Evolutionary conservation across 768 basidiomycete species (phyloP), one percentile per base, ranked within the genome.

Genomic region (Boletus bicolor): DNA sequence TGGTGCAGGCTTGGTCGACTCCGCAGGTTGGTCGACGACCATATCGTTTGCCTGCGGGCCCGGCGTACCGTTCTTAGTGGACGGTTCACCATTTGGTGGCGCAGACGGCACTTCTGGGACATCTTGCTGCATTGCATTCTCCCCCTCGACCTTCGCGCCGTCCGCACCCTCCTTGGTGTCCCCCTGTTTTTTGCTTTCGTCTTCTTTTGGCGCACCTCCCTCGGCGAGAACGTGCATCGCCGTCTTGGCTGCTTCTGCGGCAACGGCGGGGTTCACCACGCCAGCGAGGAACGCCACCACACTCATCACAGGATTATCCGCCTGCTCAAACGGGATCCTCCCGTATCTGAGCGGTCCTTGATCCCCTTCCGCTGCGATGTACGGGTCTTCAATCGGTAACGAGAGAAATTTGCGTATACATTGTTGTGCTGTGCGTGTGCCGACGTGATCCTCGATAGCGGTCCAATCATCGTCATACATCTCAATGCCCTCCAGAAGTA

Each of bases 391-490:
- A 64, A 99, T 99, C 1, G 97, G 97, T 34, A 98, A 75, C 68
- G 93, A 89, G 44, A 99, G 77, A 82, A 99, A 99, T 68, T 93
- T 91, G 63, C 88, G 85, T 63, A 99, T 89, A 69, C 97, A 98
- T 70, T 97, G 93, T 65, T 98, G 95, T 24, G 93, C 87, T 3
- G 87, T 86, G 43, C 96, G 79, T 26, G 93, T 91, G 12, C 89
- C 90, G 45, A 99, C 94, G 68, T 98, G 95, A 62, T 93, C 91
- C 61, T 95, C 89, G 59, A 98, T 86, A 47, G 84, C 81, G 21
- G 85, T 84, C 96, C 96, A 99, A 66, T 98, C 96, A 65, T 98
- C 96, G 61, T 97, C 93, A 70, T 86, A 93, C 92, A 99, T 97
- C 73, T 99, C 97, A 42, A 99, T 83, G 15, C 87, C 97, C 70